Evolutionary conservation across 2,329 filamentous ascomycete species (phyloP).

Genomic region (Trichothecium sympodiale): DNA sequence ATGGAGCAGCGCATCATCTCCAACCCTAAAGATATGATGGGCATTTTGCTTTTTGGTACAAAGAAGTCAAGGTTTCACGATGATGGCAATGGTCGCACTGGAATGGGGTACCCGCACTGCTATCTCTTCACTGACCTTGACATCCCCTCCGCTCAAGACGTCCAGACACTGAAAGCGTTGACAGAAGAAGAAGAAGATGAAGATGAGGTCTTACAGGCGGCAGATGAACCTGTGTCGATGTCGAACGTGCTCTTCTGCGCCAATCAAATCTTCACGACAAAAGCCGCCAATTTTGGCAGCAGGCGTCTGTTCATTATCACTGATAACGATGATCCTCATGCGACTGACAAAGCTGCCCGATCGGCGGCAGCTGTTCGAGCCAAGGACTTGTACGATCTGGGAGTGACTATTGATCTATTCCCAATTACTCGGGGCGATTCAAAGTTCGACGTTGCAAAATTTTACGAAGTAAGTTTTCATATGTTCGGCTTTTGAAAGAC

Average conservation of each 20-base stretch:
- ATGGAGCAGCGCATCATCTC: conserved; percentile 99
- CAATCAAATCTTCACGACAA: conserved; percentile 93
- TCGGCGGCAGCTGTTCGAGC: conserved; percentile 75
- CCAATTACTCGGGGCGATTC: conserved; percentile 64
- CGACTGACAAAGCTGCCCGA: conserved; percentile 57
- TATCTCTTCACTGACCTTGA: conserved; percentile 85
- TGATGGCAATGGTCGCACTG: conserved; percentile 47
- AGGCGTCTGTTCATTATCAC: conserved; percentile 91
- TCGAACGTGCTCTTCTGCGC: conserved; percentile 86
- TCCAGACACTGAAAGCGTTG: conserved; percentile 65
- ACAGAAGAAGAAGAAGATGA: conserved; percentile 69
- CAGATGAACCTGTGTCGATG: conserved; percentile 64
- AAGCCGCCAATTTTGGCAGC: conserved; percentile 87
- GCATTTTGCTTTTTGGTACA: conserved; percentile 84
- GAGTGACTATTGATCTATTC: conserved; percentile 85
- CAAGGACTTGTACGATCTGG: conserved; percentile 89
- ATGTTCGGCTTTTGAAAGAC: no score
- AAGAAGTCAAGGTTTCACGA: conserved; percentile 70
- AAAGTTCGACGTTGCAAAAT: conserved; percentile 71
- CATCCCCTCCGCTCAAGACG: conserved; percentile 75
- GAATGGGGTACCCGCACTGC: conserved; percentile 73
- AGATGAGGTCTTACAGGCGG: conserved; percentile 57
- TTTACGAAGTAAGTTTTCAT: conserved; percentile 64
- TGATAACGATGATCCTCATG: conserved; percentile 81
- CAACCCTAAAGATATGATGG: conserved; percentile 94